phyloP scores from a whole-genome alignment of 345 rosid genomes.

The Triadica sebifera region DNA sequence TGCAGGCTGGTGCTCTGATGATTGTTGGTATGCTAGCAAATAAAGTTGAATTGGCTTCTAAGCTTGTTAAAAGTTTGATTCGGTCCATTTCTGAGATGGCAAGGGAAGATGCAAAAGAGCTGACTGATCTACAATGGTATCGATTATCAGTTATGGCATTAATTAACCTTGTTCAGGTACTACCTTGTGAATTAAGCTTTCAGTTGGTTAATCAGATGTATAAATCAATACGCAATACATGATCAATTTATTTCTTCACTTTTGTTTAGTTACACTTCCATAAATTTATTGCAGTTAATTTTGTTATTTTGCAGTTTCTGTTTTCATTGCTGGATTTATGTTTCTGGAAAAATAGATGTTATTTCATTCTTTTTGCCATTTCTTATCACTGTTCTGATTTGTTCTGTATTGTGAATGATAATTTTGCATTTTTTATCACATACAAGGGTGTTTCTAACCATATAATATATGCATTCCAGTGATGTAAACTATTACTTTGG shows the following conservation, averaged over 20 bases:
- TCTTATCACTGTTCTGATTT: neutral
- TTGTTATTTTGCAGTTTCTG: neutral
- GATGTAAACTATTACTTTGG: neutral
- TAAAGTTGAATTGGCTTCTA: conserved; percentile 61
- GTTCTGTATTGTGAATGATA: neutral
- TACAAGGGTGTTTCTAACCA: neutral
- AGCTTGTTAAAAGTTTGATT: conserved; percentile 70
- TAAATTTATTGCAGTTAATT: neutral
- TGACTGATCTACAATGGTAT: conserved; percentile 60
- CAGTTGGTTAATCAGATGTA: neutral
- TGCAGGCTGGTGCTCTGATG: conserved; percentile 92
- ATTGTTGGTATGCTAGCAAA: conserved; percentile 68
- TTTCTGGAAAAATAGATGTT: neutral
- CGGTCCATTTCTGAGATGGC: conserved; percentile 67
- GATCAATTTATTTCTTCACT: neutral
- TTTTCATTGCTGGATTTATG: neutral
- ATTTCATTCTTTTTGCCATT: neutral
- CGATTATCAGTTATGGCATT: conserved; percentile 68
- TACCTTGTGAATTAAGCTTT: conserved; percentile 1
- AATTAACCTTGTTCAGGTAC: conserved; percentile 85
- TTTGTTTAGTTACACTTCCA: neutral
- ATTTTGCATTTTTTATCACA: neutral
- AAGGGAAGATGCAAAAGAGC: conserved; percentile 57
- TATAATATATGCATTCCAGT: neutral
- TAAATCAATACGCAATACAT: neutral